Base-by-base conservation (phyloP, 768 basidiomycete species). In the Termitomyces titanicus region DNA sequence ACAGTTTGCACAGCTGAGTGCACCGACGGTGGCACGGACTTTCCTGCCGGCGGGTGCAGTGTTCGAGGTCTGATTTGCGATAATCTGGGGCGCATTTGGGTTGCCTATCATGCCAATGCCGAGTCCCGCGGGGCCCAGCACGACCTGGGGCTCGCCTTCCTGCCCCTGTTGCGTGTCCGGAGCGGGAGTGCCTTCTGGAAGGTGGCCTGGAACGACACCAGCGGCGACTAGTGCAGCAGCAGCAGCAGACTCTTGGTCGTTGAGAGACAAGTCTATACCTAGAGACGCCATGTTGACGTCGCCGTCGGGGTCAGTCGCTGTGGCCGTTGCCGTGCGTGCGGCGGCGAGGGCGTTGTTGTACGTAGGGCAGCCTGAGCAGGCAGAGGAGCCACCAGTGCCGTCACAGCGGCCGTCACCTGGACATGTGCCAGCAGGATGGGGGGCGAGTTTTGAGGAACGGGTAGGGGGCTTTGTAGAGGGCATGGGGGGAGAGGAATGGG, bases 351-450 rank as follows among this genome's bases (percentile, higher is more conserved):
- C 81, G 67, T 99, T 99, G 78, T 98, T 99, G 74, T 85, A 94
- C 31, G 96, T 95, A 12, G 97, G 97, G 70, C 97, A 99, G 43
- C 97, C 97, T 60, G 88, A 83, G 71, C 97, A 99, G 59, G 92
- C 88, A 56, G 84, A 84, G 61, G 93, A 86, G 51, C 97, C 97
- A 64, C 97, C 97, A 12, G 92, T 95, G 61, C 97, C 97, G 73
- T 99, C 93, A 74, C 97, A 99, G 62, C 92, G 83, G 33, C 97
- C 97, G 73, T 98, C 97, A 54, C 97, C 97, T 3, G 97, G 97
- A 72, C 97, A 99, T n/a, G 95, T 95, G 58, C 89, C 88, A 31
- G 46, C 4, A 33, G 47, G 45, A 20, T 52, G 57, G 18, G 47
- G 37, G 7, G 42, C 15, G n/a, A 51, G 38, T 49, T 58, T 63